Evolutionary conservation across 2,329 filamentous ascomycete genomes (phyloP).

Genomic region (Ascochyta koolunga): DNA sequence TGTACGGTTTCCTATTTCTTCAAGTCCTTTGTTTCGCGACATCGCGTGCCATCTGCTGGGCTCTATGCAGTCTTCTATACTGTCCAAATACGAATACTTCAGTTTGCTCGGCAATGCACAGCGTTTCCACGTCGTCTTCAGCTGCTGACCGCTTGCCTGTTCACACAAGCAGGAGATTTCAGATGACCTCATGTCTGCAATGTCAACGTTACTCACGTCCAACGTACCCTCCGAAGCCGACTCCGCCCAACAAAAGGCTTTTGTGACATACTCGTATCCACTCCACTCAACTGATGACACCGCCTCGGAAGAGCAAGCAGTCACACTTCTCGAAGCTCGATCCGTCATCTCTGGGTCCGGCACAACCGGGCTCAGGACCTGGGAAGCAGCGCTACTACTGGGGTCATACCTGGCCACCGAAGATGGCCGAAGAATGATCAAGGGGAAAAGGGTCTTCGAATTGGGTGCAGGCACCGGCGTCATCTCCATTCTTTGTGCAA

Average conservation of each 20-base stretch:
- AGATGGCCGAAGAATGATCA: constrained; percentile 55
- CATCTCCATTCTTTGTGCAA: constrained; percentile 74
- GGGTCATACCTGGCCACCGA: constrained; percentile 66
- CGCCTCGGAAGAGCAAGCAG: constrained; percentile 38
- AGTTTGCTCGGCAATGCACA: neutral
- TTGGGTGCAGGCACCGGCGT: constrained; percentile 80
- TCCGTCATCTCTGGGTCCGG: constrained; percentile 72
- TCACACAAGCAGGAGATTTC: constrained; percentile 72
- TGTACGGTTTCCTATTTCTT: constrained; percentile 65
- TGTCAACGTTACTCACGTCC: constrained; percentile 69
- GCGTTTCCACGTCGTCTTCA: constrained; percentile 8
- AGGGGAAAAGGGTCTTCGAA: constrained; percentile 68
- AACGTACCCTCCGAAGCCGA: constrained; percentile 68
- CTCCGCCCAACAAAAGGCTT: constrained; percentile 73
- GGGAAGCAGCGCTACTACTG: constrained; percentile 79
- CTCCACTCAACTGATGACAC: constrained; percentile 22
- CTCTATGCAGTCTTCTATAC: neutral
- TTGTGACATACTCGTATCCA: constrained; percentile 70
- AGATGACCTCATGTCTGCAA: constrained; percentile 74
- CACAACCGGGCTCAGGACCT: constrained; percentile 78
- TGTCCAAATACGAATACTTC: neutral
- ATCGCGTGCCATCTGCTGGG: neutral
- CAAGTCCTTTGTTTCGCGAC: constrained; percentile 9
- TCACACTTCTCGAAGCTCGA: constrained; percentile 73
- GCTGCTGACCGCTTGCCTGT: constrained; percentile 31